Evolutionary conservation across 805 yeast genomes (phyloP), one percentile per base, ranked within the genome.

Genomic region (Priceomyces haplophilus): DNA sequence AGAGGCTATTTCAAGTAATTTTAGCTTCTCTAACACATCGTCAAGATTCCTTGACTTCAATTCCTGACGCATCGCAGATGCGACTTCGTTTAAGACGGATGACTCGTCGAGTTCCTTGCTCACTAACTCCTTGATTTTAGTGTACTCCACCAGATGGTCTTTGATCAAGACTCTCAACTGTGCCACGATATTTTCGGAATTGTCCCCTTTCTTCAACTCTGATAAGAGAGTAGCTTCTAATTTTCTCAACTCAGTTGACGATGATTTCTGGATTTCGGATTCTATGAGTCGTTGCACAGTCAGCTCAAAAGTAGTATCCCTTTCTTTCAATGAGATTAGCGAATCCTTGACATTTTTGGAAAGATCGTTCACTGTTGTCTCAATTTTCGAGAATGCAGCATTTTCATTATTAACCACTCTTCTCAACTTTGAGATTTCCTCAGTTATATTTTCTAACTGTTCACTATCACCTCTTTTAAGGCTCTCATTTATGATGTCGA

Each of bases 401-500:
- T 32, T 32, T 7, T 32, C 35, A 7, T 10, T 20, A 15, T 32
- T 6, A 5, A 32, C 23, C 23, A 32, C 17, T 4, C 19, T 16
- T 13, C 17, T 32, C 35, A 32, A 32, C 10, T 19, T 8, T 15
- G 15, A 15, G 12, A 32, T 32, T 12, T 32, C 35, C 7, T 16
- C 17, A 6, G 10, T 10, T 11, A 32, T 15, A 19, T 11, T 11
- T 4, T 16, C n/a, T 11, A 17, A 32, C 6, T 32, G n/a, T 16
- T 32, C 8, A 7, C 12, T 19, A 12, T 19, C 35, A 7, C 4
- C 19, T 5, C n/a, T 5, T 11, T 36, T 13, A 16, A 40, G 17
- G 24, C 23, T 32, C 8, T 34, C 40, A 12, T 37, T 43, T 10
- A 51, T 33, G 18, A 35, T 44, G 4, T 55, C 54, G 29, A 65